phyloP scores from a whole-genome alignment of 23 red algal species.

The Cyanidiococcus yangmingshanensis region DNA sequence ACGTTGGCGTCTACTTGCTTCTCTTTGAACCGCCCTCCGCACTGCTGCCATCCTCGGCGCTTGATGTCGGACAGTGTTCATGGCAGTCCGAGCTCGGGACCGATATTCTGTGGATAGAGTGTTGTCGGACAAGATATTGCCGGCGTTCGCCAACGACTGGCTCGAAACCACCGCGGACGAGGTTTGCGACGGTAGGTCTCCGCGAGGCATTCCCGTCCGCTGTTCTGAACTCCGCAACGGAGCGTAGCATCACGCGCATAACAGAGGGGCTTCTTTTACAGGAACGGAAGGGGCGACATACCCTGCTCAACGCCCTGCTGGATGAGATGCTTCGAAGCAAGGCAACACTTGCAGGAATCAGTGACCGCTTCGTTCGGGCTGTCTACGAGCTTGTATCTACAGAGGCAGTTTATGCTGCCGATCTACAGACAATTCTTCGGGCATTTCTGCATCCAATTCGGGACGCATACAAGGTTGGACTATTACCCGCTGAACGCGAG shows the following conservation, averaged over 20 bases:
- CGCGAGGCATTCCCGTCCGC: neutral
- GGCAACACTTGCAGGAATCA: neutral
- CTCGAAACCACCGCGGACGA: neutral
- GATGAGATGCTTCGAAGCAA: slow-evolving; percentile 3
- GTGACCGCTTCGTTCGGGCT: neutral
- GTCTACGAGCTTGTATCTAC: neutral
- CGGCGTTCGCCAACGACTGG: neutral
- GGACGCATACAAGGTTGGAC: neutral
- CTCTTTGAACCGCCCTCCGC: neutral
- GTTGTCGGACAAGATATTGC: neutral
- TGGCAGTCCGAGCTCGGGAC: neutral
- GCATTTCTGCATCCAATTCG: slow-evolving; percentile 5
- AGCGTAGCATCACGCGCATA: neutral
- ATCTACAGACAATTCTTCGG: slow-evolving; percentile 9
- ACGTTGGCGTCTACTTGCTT: neutral
- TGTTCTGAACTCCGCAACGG: neutral
- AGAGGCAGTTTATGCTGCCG: neutral
- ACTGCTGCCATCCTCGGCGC: neutral
- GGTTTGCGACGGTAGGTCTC: neutral
- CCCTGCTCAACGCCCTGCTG: neutral
- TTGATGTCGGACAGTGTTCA: neutral
- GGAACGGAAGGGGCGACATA: neutral
- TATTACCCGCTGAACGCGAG: neutral
- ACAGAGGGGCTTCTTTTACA: neutral
- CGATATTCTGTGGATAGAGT: neutral